Base-by-base conservation (phyloP, 306 rosid genomes). In the Quercus robur region DNA sequence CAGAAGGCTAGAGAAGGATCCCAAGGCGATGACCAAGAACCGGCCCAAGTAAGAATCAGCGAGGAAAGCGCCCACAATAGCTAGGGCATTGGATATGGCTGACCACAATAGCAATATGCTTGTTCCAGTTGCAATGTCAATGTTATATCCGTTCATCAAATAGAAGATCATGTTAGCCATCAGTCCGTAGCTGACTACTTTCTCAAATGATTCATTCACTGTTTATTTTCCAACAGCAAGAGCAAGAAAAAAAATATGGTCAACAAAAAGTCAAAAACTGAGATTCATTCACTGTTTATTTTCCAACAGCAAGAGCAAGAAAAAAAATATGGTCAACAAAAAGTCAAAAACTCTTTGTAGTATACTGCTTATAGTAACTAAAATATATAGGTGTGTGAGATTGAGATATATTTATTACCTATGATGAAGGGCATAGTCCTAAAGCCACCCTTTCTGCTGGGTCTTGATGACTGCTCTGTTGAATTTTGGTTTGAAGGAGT, bases 371-470 rank as follows among this genome's bases (percentile, higher is more conserved):
- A 44, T 49, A 1, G 12, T 17, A 46, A 17, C 3, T n/a, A 66
- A 52, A 62, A 17, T 61, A 49, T 38, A 2, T 33, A 49, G 30
- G 15, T 54, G 20, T 33, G 70, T 59, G 46, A 35, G 41, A 35
- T 5, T 35, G 10, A 51, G 25, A 31, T 69, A 6, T 35, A 5
- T 35, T 25, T 51, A 56, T 25, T 79, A 88, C 91, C 86, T 82
- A 88, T 86, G 83, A 88, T 88, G 77, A 88, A 84, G 31, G 89
- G 89, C 91, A 88, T 83, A 73, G 91, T 88, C 72, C 84, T 80
- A 2, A 88, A 75, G 41, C 89, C 91, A 75, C 91, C 91, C 31
- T 81, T 86, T 81, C 85, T 79, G 61, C 85, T 77, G 61, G 66
- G 57, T 38, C 19, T 61, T 17, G 77, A 75, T 21, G 74, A 58